Conservation (phyloP, 805 yeast genomes). For the Hanseniaspora hatyaiensis region DNA sequence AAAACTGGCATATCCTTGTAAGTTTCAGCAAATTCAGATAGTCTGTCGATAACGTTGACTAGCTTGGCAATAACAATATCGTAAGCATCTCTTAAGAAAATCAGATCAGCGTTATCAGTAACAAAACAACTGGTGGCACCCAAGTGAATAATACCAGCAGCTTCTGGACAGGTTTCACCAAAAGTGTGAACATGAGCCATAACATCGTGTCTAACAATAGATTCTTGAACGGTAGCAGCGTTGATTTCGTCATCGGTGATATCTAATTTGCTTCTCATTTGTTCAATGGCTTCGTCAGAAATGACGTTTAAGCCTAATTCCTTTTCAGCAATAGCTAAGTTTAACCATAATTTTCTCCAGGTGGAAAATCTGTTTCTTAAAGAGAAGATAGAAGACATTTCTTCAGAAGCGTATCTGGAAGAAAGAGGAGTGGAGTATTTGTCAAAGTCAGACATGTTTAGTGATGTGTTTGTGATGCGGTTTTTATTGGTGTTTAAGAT, state of each 20-base stretch:
- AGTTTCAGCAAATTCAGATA: conserved; percentile 75
- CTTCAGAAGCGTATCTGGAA: conserved; percentile 93
- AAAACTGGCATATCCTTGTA: conserved; percentile 92
- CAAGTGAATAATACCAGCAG: conserved; percentile 93
- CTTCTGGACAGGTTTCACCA: conserved; percentile 86
- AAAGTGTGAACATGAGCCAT: conserved; percentile 98
- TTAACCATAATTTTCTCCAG: conserved; percentile 96
- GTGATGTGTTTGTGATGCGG: conserved; percentile 9
- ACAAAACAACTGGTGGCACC: conserved; percentile 98
- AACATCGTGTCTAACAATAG: conserved; percentile 96
- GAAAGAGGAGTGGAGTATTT: conserved; percentile 86
- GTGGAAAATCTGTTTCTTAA: conserved; percentile 89
- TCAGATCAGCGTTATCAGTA: conserved; percentile 95
- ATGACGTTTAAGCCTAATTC: conserved; percentile 76
- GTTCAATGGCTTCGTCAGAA: conserved; percentile 81
- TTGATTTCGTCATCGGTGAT: conserved; percentile 90
- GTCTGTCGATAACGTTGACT: conserved; percentile 87
- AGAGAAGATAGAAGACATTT: conserved; percentile 89
- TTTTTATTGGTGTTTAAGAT: no score
- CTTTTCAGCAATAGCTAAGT: conserved; percentile 89
- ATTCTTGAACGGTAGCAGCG: conserved; percentile 84
- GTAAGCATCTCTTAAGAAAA: conserved; percentile 90
- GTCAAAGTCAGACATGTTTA: conserved; percentile 38
- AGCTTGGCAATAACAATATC: conserved; percentile 87
- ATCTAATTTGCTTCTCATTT: conserved; percentile 63